A percentile compares a stretch with the other conserved stretches of the same genome.
phyloP scores from a whole-genome alignment of 306 rosid genomes.

The Citrullus colocynthis region DNA sequence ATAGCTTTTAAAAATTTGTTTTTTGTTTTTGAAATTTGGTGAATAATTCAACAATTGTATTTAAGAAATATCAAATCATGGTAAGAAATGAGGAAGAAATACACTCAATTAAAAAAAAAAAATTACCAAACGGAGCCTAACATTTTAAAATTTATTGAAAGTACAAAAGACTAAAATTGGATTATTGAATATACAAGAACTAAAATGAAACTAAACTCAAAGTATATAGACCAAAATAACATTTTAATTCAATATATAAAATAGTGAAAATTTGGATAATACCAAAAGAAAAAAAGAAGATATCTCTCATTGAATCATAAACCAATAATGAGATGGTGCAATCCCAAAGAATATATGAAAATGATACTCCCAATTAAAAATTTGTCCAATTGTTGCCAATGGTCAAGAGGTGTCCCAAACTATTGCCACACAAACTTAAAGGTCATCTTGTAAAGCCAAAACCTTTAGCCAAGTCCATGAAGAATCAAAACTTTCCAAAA shows the following conservation, averaged over 20 bases:
- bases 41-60: no score
- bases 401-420: not conserved
- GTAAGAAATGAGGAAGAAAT: no score
- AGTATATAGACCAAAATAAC: no score
- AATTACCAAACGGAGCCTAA: no score
- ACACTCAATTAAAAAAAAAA: no score
- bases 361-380: not conserved
- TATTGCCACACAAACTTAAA: slow-evolving; percentile 1
- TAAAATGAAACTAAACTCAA: no score
- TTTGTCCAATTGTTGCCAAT: not conserved
- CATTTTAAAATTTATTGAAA: no score
- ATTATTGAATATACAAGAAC: no score
- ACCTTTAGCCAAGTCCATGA: not conserved
- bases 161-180: no score
- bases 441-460: not conserved
- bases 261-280: not conserved
- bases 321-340: not conserved
- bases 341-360: not conserved
- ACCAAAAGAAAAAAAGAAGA: not conserved
- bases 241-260: not conserved
- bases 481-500: not conserved
- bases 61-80: no score
- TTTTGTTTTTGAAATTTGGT: no score
- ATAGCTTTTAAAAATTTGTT: no score
- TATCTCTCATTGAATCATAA: not conserved